Base-by-base conservation (phyloP, 2,329 filamentous ascomycete genomes). In the Arthrobotrys sphaeroides region DNA sequence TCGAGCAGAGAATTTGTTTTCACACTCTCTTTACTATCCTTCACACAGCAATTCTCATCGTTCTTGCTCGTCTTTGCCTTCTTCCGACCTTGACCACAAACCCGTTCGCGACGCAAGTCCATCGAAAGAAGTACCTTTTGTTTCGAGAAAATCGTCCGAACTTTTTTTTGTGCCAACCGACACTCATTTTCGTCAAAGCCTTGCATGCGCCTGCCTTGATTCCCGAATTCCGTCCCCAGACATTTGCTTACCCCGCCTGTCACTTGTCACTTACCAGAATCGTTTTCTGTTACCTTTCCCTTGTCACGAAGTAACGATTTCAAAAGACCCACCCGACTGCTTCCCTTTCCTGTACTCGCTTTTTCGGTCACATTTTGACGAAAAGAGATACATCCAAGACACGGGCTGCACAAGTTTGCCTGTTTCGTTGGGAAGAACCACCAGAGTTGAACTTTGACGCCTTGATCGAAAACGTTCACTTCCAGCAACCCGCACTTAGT, bases 1-100 rank as follows among this genome's bases (percentile, higher is more conserved):
- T 75, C 72, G 64, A 69, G 72, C 64, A 64, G 72, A 75, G 72
- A 75, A 75, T 75, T 75, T 64, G 57, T 75, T 75, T 65, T 64
- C 72, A 68, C 72, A 75, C 72, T 69, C 72, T 75, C 61, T 68
- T 75, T 75, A 64, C 64, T 61, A 45, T 75, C 28, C 55, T 69
- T 69, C 64, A 31, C 13, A 47, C 31, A 75, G 60, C 31, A 60
- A 75, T 62, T 53, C 22, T 51, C 55, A 31, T 55, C 51, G 51
- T 66, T 66, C 51, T 59, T 43, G 64, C 55, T 75, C 72, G 38
- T 51, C 47, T 75, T 74, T 74, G 64, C 59, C 64, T 57, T 62
- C 53, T 55, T 75, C 72, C 72, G 72, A 69, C 61, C 51, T 49
- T 47, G 40, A 74, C 45, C 49, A 53, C 51, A 57, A n/a, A 60